A percentile compares a stretch with the other conserved stretches of the same genome.
These are phyloP conservation scores for Macadamia integrifolia DNA, from an alignment of 164 flowering plant genomes.

Conservation along the genomic window DNA sequence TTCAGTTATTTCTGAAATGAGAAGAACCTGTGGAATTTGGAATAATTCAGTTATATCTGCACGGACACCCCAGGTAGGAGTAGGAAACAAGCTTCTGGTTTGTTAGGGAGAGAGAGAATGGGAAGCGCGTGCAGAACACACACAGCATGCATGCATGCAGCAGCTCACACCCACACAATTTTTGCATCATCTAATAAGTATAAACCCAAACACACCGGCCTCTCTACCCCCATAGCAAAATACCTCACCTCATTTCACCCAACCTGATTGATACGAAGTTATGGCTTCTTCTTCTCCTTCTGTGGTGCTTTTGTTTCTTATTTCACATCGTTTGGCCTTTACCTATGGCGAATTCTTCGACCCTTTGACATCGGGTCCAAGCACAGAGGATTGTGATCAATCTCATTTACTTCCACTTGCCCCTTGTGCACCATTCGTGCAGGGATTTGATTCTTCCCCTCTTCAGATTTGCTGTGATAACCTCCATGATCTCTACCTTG, in stretches of 20 bases:
- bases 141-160: constrained; percentile 20
- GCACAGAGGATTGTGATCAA: constrained; percentile 32
- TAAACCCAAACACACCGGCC: neutral
- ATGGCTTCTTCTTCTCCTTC: constrained; percentile 12
- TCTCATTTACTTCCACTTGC: constrained; percentile 35
- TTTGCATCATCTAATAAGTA: constrained; percentile 8
- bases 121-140: constrained; percentile 21
- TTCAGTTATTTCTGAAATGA: neutral
- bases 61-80: neutral
- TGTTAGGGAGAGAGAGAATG: neutral
- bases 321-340: neutral
- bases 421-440: constrained; percentile 64
- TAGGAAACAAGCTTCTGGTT: neutral
- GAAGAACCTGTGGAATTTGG: neutral
- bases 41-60: neutral
- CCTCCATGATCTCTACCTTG: constrained; percentile 34
- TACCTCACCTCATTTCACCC: neutral
- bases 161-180: constrained; percentile 16
- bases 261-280: neutral
- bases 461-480: constrained; percentile 46
- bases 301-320: constrained; percentile 8
- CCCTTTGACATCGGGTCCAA: constrained; percentile 16
- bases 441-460: constrained; percentile 40
- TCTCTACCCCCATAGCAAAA: too few relatives aligned
- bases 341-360: neutral